These are phyloP conservation scores for Penicillium manginii DNA, from an alignment of 495 filamentous ascomycete species.

Conservation along the genomic window DNA sequence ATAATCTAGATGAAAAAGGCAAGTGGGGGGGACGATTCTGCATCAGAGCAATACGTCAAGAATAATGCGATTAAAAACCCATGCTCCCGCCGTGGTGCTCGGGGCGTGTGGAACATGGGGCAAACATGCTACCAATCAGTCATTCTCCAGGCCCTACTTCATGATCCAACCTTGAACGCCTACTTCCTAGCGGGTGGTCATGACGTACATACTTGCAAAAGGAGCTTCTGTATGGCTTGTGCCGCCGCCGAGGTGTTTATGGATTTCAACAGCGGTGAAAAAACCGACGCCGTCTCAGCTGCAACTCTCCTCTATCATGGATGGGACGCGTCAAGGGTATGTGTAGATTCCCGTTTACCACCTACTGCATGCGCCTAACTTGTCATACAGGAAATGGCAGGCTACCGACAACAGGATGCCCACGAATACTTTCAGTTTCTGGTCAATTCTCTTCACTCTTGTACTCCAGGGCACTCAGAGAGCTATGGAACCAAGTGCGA, in stretches of 20 bases:
- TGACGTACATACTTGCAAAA: constrained; percentile 65
- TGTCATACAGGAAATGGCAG: constrained; percentile 72
- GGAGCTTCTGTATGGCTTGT: constrained; percentile 72
- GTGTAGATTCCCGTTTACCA: neutral
- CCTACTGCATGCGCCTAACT: constrained; percentile 32
- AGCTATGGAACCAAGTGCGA: constrained; percentile 67
- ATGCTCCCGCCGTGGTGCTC: constrained; percentile 58
- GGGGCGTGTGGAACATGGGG: constrained; percentile 93
- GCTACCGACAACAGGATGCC: constrained; percentile 92
- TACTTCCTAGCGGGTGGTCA: constrained; percentile 89
- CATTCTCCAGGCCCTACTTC: constrained; percentile 82
- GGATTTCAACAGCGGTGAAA: constrained; percentile 82
- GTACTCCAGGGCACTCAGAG: constrained; percentile 42
- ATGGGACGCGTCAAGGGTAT: constrained; percentile 32
- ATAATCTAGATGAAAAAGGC: constrained; percentile 20
- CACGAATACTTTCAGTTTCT: constrained; percentile 96
- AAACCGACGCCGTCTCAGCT: constrained; percentile 80
- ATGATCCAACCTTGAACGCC: constrained; percentile 83
- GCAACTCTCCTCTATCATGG: constrained; percentile 67
- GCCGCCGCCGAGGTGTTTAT: constrained; percentile 90
- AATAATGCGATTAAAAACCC: constrained; percentile 49
- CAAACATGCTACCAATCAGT: constrained; percentile 94
- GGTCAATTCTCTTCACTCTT: constrained; percentile 76
- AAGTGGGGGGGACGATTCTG: constrained; percentile 34
- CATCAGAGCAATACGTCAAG: constrained; percentile 46